Base-by-base conservation (phyloP, 2,329 filamentous ascomycete species). In the Neofusicoccum sp. region DNA sequence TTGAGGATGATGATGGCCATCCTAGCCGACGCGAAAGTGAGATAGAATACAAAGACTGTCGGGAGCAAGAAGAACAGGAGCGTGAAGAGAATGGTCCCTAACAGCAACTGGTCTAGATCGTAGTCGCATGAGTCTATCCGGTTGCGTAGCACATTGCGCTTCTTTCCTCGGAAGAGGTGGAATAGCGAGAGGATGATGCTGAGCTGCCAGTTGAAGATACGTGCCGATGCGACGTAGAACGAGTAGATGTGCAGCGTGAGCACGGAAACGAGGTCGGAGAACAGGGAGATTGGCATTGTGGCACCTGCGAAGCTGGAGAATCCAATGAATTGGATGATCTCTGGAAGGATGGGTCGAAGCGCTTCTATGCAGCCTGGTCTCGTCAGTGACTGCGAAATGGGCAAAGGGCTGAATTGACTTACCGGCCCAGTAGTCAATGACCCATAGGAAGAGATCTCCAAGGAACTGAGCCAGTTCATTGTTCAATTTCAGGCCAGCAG, bases 71-170 rank as follows among this genome's bases (percentile, higher is more conserved):
- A 99, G 79, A 96, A 96, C 1, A 99, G 85, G 6, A 99, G 82
- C 0, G 95, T 98, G 74, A 99, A 99, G 22, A 99, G 82, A 64
- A 99, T 98, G 0, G 95, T 99, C 65, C 95, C 95, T 6, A 99
- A 88, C 6, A 99, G 87, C 3, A 99, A 86, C 78, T 99, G 96
- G 74, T 99, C 95, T 29, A 99, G 85, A 74, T 98, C 95, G 78
- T 99, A 99, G 79, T 98, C 95, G 82, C 95, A 99, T 50, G 93
- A 97, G 75, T 99, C 95, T 71, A 99, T 98, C 78, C 95, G 93
- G 73, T 97, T 97, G 66, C 96, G 90, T 28, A 99, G 85, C 14
- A 99, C 90, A 69, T 99, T 99, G 74, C 96, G 90, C 77, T 99
- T 99, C 81, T 97, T 98, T 64, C 95, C 96, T 36, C 94, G 91